Evolutionary conservation across 495 filamentous ascomycete species (phyloP).

Genomic region (Neurospora pannonica): DNA sequence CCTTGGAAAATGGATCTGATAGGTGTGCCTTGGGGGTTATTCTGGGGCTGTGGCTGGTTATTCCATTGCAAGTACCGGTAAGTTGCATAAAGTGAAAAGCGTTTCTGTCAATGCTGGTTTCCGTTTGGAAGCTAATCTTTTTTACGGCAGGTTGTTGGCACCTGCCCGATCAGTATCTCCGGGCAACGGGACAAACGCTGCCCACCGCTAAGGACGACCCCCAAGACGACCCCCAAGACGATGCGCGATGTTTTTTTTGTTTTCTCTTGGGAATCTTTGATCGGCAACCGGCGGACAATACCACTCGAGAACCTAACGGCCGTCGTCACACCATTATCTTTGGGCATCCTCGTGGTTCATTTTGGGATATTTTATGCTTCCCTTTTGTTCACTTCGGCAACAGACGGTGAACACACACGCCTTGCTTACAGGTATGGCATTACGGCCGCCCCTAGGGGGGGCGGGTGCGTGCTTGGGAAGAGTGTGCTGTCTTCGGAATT

Average conservation of each 20-base stretch:
- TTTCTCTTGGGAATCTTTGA: neutral
- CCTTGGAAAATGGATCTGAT: neutral
- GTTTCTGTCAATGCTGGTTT: neutral
- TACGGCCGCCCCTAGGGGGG: neutral
- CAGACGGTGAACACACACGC: neutral
- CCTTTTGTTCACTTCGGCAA: neutral
- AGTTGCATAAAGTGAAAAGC: constrained; percentile 8
- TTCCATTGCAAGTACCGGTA: constrained; percentile 7
- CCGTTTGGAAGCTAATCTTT: neutral
- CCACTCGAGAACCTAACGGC: neutral
- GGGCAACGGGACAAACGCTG: neutral
- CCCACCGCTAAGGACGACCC: neutral
- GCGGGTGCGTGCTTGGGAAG: neutral
- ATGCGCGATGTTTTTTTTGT: neutral
- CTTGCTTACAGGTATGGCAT: neutral
- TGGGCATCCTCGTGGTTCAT: neutral
- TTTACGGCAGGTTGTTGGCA: neutral
- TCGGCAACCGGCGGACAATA: neutral
- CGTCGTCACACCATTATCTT: neutral
- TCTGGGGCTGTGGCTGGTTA: neutral
- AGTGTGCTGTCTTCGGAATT: neutral
- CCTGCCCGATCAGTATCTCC: neutral
- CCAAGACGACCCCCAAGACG: neutral
- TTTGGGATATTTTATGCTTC: neutral
- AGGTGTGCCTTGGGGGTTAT: neutral